Base-by-base conservation (phyloP, 2,329 filamentous ascomycete species). In the Ophiocordyceps robertsii region DNA sequence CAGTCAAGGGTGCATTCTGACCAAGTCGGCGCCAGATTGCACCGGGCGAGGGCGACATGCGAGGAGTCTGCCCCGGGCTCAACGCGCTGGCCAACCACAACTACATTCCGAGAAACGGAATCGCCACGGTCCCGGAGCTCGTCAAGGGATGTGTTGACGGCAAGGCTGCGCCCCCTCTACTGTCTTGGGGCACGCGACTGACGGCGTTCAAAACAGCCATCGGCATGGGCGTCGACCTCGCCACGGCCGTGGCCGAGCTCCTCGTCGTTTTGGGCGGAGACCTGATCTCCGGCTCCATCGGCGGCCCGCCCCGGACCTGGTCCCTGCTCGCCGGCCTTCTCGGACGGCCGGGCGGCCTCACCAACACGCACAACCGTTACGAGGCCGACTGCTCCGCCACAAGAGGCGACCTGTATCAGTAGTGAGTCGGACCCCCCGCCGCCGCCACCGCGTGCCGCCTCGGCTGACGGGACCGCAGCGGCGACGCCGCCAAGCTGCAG, bases 81-180 rank as follows among this genome's bases (percentile, higher is more conserved):
- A 60, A 61, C 33, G 51, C 50, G 2, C 43, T 59, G n/a, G 57
- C 59, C 11, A 61, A 61, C 43, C 58, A 61, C 29, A 56, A 56
- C 16, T 62, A 59, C 39, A 49, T 62, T 10, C 50, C 51, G 27
- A 51, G 55, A 8, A 47, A 56, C 16, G 57, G 60, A 17, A 47
- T 54, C 11, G 49, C 47, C 17, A 49, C 52, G 4, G 32, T 37
- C 8, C 4, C 17, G 16, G 14, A 41, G n/a, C 21, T 41, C 29
- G 5, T 37, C 17, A 11, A 36, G 16, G 40, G 21, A 6, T 17
- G 29, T 17, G 10, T 29, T 8, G 6, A 17, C 19, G 27, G 11
- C 9, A 24, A 24, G 7, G 24, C 24, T 7, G 4, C 4, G 24
- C 24, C 4, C 4, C 24, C 24, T 7, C 24, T 4, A 24, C 24